A percentile compares a stretch with the other conserved stretches of the same genome.
phyloP scores from a whole-genome alignment of 768 basidiomycete genomes.

The Xerocomus brunneocitrinus region DNA sequence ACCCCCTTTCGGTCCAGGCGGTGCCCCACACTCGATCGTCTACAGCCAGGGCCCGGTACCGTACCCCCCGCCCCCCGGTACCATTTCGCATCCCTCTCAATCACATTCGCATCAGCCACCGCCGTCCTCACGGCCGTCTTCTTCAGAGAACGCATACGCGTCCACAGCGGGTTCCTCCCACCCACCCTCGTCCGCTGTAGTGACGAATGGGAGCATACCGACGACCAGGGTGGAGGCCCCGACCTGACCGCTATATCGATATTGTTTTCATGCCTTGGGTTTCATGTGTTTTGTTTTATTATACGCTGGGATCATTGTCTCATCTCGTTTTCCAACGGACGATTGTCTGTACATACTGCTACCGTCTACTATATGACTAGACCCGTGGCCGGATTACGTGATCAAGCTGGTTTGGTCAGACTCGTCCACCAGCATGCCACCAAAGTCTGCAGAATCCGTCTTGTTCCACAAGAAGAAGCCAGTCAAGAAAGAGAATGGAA shows the following conservation, averaged over 20 bases:
- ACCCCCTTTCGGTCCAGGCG: conserved; percentile 46
- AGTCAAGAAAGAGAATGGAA: conserved; percentile 25
- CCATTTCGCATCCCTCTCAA: conserved; percentile 40
- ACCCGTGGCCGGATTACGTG: conserved; percentile 23
- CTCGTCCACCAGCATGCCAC: conserved; percentile 19
- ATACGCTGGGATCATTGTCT: conserved; percentile 16
- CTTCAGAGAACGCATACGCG: conserved; percentile 57
- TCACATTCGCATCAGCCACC: conserved; percentile 30
- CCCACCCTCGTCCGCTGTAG: conserved; percentile 24
- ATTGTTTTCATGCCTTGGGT: conserved; percentile 9
- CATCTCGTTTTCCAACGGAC: conserved; percentile 23
- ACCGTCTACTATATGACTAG: conserved; percentile 11
- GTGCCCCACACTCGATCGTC: conserved; percentile 44
- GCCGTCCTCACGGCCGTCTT: conserved; percentile 49
- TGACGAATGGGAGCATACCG: conserved; percentile 39
- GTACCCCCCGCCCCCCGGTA: conserved; percentile 43
- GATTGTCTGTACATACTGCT: conserved; percentile 30
- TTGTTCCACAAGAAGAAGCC: conserved; percentile 67
- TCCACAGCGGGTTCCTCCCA: conserved; percentile 35
- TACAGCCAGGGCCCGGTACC: conserved; percentile 49
- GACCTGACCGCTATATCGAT: conserved; percentile 20
- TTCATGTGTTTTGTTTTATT: conserved; percentile 13
- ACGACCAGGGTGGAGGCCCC: conserved; percentile 42
- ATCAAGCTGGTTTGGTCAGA: conserved; percentile 11
- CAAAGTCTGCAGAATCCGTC: conserved; percentile 39